These are phyloP conservation scores for Brassica carinata DNA, from an alignment of 345 rosid genomes.

Conservation along the genomic window DNA sequence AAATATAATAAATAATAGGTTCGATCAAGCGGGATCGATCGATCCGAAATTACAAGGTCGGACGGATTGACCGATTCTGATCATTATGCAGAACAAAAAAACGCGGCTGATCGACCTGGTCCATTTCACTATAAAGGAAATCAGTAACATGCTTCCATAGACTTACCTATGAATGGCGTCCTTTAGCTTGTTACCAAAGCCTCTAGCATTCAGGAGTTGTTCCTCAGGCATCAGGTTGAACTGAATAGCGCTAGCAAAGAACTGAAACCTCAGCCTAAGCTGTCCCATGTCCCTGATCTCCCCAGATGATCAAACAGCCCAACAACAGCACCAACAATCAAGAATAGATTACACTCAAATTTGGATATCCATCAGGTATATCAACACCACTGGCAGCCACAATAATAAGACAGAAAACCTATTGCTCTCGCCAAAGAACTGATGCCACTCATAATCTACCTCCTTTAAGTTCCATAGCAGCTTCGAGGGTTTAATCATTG, in stretches of 20 bases:
- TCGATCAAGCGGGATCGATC: too few species aligned
- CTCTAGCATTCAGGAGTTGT: conserved; percentile 82
- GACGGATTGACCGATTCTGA: too few species aligned
- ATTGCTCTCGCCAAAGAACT: conserved; percentile 56
- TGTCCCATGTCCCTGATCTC: conserved; percentile 92
- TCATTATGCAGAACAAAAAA: too few species aligned
- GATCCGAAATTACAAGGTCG: too few species aligned
- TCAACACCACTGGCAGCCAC: conserved; percentile 83
- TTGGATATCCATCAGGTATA: conserved; percentile 92
- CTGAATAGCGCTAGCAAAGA: conserved; percentile 96
- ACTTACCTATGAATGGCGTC: conserved; percentile 74
- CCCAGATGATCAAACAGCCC: conserved; percentile 92
- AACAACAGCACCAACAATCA: conserved; percentile 78
- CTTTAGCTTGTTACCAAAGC: conserved; percentile 75
- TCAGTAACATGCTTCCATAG: conserved; percentile 10
- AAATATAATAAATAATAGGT: too few species aligned
- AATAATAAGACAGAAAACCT: conserved; percentile 76
- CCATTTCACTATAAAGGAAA: too few species aligned
- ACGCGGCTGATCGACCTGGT: too few species aligned
- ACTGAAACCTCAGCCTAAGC: conserved; percentile 90
- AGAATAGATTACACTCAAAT: conserved; percentile 97
- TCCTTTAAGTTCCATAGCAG: conserved; percentile 44
- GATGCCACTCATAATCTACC: conserved; percentile 72
- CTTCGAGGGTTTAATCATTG: conserved; percentile 75
- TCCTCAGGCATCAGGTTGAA: conserved; percentile 96